Evolutionary conservation across 1,284 basidiomycete genomes (phyloP), one percentile per base, ranked within the genome.

Genomic region (Ustilago cynodontis): DNA sequence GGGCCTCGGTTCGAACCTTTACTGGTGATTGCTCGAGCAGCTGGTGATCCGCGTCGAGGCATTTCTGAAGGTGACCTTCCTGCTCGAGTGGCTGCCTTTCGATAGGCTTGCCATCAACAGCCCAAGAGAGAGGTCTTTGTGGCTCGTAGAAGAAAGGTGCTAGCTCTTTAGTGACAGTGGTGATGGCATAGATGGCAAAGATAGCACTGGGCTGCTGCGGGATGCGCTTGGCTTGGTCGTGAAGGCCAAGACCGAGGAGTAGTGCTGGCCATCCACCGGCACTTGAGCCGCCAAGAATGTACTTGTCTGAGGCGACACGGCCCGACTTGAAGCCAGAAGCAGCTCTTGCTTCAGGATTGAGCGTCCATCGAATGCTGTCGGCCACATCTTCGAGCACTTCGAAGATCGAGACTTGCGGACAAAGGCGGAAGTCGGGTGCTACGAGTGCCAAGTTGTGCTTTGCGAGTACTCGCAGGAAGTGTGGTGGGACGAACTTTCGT

Each of bases 361-460:
- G 60, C 37, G 68, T 69, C 65, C 71, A 80, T 20, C 59, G 47
- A 45, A 78, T 66, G 50, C 59, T 47, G 62, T 80, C 79, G 16
- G 64, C 55, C 9, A 80, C 62, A 33, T 80, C 79, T 53, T 72
- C 72, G 41, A 80, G 69, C 50, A 76, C 71, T 53, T 70, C 60
- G 3, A 39, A 45, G 33, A 80, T 66, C 31, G 66, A 59, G 49
- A 80, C 77, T 49, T 80, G 79, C 1, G 79, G 79, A 22, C 77
- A 78, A 4, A 80, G 74, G 14, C 79, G 73, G 26, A 73, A 80
- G 59, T 80, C 79, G n/a, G 79, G 77, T 11, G 77, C 68, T 28
- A 80, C 39, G 6, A 80, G 53, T 0, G 70, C 79, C 47, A 80
- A 16, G 13, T 64, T 65, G 49, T 73, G 71, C 26, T 51, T 61